Conservation (phyloP, 2,329 filamentous ascomycete genomes). For the Penicillium rolfsii region DNA sequence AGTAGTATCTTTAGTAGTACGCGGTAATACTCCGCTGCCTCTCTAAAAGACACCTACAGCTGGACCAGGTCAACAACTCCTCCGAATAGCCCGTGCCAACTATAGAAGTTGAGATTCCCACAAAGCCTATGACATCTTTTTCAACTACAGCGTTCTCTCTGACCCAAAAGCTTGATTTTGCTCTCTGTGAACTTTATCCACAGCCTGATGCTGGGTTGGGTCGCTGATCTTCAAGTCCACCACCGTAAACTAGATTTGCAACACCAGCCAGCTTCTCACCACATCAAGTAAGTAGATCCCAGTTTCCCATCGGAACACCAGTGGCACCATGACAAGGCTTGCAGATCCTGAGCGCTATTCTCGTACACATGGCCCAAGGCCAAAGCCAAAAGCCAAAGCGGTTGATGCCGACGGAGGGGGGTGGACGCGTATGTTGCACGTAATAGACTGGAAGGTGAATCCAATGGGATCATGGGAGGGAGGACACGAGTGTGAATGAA, state of each 20-base stretch:
- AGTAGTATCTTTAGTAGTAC: not conserved
- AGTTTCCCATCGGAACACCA: not conserved
- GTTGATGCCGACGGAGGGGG: not conserved
- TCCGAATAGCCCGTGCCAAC: not conserved
- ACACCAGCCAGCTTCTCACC: not conserved
- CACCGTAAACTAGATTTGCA: not conserved
- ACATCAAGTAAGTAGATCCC: not conserved
- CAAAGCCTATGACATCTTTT: not conserved
- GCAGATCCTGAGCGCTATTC: not conserved
- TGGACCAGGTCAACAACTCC: not conserved
- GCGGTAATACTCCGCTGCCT: not conserved
- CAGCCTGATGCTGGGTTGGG: not conserved
- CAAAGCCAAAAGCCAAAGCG: not conserved
- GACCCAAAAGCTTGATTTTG: not conserved
- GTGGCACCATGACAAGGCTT: not conserved
- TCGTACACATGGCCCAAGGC: not conserved
- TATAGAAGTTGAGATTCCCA: not conserved
- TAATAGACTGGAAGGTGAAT: not conserved
- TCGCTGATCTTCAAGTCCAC: slow-evolving; percentile 1
- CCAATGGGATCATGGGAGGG: not conserved
- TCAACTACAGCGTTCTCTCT: not conserved
- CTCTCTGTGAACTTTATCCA: not conserved
- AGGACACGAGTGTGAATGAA: not conserved
- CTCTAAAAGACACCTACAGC: not conserved
- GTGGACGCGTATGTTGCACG: slow-evolving; percentile 6